Percentiles rank a stretch among this genome's conserved stretches.
Conservation (phyloP, 208 protist species). For the Tetramitus jugosus region DNA sequence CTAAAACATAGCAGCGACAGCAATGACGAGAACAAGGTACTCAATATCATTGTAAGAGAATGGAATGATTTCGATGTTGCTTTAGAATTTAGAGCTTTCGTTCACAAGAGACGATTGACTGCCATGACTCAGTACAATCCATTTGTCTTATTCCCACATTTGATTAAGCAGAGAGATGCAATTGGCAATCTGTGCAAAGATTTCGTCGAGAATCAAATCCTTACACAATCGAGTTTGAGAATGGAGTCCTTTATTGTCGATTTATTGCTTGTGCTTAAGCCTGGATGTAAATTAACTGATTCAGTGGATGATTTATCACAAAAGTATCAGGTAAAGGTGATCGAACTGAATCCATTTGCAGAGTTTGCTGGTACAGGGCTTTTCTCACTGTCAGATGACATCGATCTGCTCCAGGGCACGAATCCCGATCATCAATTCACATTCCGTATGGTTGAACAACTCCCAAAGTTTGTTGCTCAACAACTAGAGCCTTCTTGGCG, state of each 20-base stretch:
- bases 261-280: background rate
- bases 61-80: slow-evolving; percentile 5
- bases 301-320: background rate
- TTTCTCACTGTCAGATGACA: slow-evolving; percentile 9
- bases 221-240: background rate
- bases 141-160: slow-evolving; percentile 2
- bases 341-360: slow-evolving; percentile 16
- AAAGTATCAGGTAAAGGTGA: background rate
- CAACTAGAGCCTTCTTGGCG: too few species aligned
- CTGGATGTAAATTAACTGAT: background rate
- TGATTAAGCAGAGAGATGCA: background rate
- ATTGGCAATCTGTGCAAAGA: background rate
- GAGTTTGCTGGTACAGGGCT: background rate
- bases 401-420: background rate
- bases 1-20: background rate
- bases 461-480: too few species aligned
- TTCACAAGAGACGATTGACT: background rate
- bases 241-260: background rate
- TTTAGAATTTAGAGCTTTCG: background rate
- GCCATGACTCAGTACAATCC: slow-evolving; percentile 7
- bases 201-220: background rate
- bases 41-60: slow-evolving; percentile 20
- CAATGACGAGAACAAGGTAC: too few species aligned
- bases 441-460: background rate
- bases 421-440: background rate